A percentile compares a stretch with the other conserved stretches of the same genome.
Evolutionary conservation across 495 filamentous ascomycete species (phyloP).

Genomic region (Talaromyces adpressus): DNA sequence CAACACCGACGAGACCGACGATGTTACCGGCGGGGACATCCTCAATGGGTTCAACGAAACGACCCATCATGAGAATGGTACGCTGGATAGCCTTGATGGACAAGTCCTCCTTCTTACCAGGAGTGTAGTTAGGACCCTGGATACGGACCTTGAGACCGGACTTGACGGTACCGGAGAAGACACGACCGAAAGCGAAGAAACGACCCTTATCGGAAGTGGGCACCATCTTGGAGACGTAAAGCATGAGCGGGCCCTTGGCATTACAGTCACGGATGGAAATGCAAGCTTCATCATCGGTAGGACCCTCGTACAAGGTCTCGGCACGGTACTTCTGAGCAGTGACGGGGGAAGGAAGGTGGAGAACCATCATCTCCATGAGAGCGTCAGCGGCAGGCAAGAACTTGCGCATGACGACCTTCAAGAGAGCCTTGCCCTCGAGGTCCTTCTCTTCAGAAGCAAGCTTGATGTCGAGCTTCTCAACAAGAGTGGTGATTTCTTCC

Average conservation of each 20-base stretch:
- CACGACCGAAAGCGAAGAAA: constrained; percentile 99
- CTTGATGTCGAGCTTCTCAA: constrained; percentile 90
- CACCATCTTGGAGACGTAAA: constrained; percentile 99
- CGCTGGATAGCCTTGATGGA: constrained; percentile 99
- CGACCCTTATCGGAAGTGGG: constrained; percentile 99
- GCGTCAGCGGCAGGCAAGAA: constrained; percentile 98
- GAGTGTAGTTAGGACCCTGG: constrained; percentile 97
- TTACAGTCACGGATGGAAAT: constrained; percentile 97
- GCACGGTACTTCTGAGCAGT: constrained; percentile 97
- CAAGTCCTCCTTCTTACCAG: constrained; percentile 96
- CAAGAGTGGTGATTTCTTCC: constrained; percentile 75
- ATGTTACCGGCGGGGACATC: constrained; percentile 99
- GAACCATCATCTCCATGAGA: constrained; percentile 99
- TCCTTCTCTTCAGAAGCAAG: constrained; percentile 80
- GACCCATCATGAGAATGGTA: constrained; percentile 99
- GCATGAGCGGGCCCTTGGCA: constrained; percentile 95
- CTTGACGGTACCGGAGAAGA: constrained; percentile 94
- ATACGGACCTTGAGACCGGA: constrained; percentile 99
- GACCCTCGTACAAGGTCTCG: constrained; percentile 98
- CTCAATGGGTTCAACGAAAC: constrained; percentile 97
- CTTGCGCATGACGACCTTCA: constrained; percentile 97
- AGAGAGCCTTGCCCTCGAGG: constrained; percentile 90
- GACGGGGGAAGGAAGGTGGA: constrained; percentile 93
- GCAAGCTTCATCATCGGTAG: constrained; percentile 80
- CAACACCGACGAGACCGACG: constrained; percentile 96